Evolutionary conservation across 257 asterid species (phyloP).

Genomic region (Rehmannia glutinosa): DNA sequence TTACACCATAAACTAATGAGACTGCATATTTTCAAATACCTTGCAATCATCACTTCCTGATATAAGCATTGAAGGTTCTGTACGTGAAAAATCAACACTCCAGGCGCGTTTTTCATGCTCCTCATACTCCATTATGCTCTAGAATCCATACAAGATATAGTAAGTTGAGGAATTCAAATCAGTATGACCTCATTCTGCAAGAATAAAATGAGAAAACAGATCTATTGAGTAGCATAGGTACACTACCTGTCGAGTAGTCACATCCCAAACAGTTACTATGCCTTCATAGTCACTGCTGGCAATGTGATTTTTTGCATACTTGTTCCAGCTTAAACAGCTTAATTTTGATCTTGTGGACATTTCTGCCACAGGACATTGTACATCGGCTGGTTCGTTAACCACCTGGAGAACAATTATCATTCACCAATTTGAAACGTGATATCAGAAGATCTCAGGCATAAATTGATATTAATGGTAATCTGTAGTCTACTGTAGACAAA

Average conservation of each 20-base stretch:
- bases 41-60: conserved; percentile 95
- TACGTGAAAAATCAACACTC: conserved; percentile 84
- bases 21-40: conserved; percentile 53
- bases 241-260: conserved; percentile 77
- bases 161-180: conserved; percentile 1
- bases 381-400: conserved; percentile 66
- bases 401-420: conserved; percentile 45
- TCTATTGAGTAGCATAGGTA: conserved; percentile 4
- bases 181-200: conserved; percentile 3
- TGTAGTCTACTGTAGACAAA: too few species aligned
- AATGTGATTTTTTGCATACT: conserved; percentile 58
- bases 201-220: conserved; percentile 4
- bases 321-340: conserved; percentile 93
- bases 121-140: conserved; percentile 94
- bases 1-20: too few species aligned
- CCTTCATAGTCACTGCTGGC: conserved; percentile 97
- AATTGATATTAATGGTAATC: too few species aligned
- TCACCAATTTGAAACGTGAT: conserved; percentile 2
- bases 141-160: conserved; percentile 6
- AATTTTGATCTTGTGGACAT: conserved; percentile 80
- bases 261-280: conserved; percentile 90
- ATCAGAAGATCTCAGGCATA: not conserved
- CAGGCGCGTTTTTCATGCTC: conserved; percentile 96
- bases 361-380: conserved; percentile 75
- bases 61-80: conserved; percentile 86